Percentiles rank a stretch among this genome's conserved stretches.
phyloP scores from a whole-genome alignment of 306 rosid genomes.

The Psophocarpus tetragonolobus region DNA sequence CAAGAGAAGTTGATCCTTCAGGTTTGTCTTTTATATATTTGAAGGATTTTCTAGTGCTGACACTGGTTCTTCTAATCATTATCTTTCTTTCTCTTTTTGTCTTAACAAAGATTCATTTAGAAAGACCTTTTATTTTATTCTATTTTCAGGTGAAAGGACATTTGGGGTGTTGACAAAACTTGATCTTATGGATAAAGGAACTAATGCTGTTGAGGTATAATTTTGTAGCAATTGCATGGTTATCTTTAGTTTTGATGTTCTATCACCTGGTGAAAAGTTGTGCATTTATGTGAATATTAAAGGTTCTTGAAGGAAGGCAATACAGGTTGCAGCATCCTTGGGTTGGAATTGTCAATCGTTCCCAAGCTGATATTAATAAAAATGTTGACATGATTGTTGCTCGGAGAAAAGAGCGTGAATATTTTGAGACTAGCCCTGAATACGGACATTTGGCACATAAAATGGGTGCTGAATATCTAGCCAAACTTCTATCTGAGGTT shows the following conservation, averaged over 20 bases:
- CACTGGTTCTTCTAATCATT: not conserved
- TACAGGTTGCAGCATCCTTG: conserved; percentile 89
- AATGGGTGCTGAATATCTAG: conserved; percentile 97
- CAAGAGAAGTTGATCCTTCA: conserved; percentile 91
- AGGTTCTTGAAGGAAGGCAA: conserved; percentile 91
- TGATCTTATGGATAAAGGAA: conserved; percentile 75
- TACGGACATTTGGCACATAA: conserved; percentile 90
- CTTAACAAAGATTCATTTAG: not conserved
- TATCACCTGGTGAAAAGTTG: conserved; percentile 4
- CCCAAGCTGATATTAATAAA: conserved; percentile 51
- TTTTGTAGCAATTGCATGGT: conserved; percentile 1
- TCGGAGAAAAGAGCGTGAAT: conserved; percentile 87
- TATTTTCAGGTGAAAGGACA: conserved; percentile 80
- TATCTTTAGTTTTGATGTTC: conserved; percentile 20
- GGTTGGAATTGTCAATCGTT: conserved; percentile 95
- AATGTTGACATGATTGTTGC: conserved; percentile 89
- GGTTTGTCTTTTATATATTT: conserved; percentile 44
- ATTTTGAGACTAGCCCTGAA: conserved; percentile 88
- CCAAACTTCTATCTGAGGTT: conserved; percentile 84
- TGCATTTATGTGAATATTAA: conserved; percentile 37
- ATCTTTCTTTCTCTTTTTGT: not conserved
- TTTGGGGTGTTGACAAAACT: conserved; percentile 96
- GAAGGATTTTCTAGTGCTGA: conserved; percentile 5
- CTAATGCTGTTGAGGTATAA: conserved; percentile 64
- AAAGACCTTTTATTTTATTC: not conserved